Conservation (phyloP, 2,329 filamentous ascomycete species). For the Pseudogymnoascus sp. region DNA sequence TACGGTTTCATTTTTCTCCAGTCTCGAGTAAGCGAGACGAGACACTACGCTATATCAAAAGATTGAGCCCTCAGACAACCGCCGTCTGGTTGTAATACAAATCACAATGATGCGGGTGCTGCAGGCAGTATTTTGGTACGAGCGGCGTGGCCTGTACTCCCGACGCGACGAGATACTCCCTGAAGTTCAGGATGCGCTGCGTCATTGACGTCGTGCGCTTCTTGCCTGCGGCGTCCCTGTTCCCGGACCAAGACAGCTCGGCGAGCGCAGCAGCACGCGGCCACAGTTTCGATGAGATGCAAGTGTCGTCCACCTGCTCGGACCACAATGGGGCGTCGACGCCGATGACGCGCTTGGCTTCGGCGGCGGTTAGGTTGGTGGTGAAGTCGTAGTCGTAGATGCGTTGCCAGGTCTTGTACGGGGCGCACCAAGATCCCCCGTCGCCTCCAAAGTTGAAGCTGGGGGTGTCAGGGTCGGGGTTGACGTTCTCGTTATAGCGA, state of each 20-base stretch:
- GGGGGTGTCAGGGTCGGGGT: constrained; percentile 54
- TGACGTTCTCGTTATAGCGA: constrained; percentile 47
- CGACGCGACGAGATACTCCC: constrained; percentile 50
- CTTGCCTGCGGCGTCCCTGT: constrained; percentile 53
- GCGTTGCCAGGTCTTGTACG: constrained; percentile 71
- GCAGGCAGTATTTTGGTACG: constrained; percentile 50
- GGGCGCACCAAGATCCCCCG: constrained; percentile 72
- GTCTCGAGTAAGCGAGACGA: background rate
- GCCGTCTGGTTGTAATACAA: constrained; percentile 43
- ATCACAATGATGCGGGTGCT: constrained; percentile 52
- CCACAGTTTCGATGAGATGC: constrained; percentile 68
- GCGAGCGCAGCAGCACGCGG: constrained; percentile 64
- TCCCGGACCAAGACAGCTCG: constrained; percentile 72
- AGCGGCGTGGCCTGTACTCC: constrained; percentile 43
- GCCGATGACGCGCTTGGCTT: constrained; percentile 63
- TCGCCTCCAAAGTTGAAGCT: constrained; percentile 50
- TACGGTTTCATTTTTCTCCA: background rate
- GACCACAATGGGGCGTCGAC: constrained; percentile 78
- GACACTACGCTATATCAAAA: background rate
- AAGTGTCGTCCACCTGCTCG: constrained; percentile 67
- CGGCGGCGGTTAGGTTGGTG: constrained; percentile 50
- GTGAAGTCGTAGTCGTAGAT: constrained; percentile 74
- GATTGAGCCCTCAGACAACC: constrained; percentile 16
- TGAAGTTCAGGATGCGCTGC: constrained; percentile 51
- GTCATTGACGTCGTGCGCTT: constrained; percentile 56